Evolutionary conservation across 169 alveolate species (phyloP), one percentile per base, ranked within the genome.

Genomic region (Plasmodium vivax): DNA sequence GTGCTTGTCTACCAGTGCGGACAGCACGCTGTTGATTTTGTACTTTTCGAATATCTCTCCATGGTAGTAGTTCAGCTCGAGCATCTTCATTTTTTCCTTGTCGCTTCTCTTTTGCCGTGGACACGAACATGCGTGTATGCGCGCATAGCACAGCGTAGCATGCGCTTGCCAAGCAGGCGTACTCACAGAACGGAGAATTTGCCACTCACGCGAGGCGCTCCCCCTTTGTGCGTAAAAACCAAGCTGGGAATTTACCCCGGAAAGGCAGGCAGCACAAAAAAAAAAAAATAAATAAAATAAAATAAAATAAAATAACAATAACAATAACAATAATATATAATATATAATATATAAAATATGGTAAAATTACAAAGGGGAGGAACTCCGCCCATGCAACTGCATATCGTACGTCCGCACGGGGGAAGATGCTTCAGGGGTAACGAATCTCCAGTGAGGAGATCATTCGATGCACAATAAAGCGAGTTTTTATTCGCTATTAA

Each of bases 41-140:
- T 87, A 87, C 85, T 87, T 87, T 87, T 87, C 93, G 30, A 75
- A 87, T 87, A 87, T 87, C 47, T 77, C 87, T 54, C 93, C 85
- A 87, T 87, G 75, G 72, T 87, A 87, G 71, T 87, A 87, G 68
- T 87, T 79, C 71, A 87, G 85, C 82, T 87, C 45, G 2, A 87
- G 88, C 62, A 87, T 51, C 81, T 87, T 87, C 93, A 87, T 87
- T 74, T 71, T 84, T 84, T 38, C 8, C 1, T n/a, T n/a, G 27
- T 43, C 45, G 62, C 62, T 41, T 34, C 51, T 80, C 56, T 38
- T 80, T 80, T 14, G 19, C 73, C 82, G 0, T 56, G 38, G 23
- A 30, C 77, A 9, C 23, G 23, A 8, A 56, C 6, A 56, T 68
- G 77, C 16, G 38, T 68, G 23, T 38, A 2, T 16, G 77, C 3